A percentile compares a stretch with the other conserved stretches of the same genome.
phyloP scores from a whole-genome alignment of 1,284 basidiomycete species.

The Rhodotorula sp. region DNA sequence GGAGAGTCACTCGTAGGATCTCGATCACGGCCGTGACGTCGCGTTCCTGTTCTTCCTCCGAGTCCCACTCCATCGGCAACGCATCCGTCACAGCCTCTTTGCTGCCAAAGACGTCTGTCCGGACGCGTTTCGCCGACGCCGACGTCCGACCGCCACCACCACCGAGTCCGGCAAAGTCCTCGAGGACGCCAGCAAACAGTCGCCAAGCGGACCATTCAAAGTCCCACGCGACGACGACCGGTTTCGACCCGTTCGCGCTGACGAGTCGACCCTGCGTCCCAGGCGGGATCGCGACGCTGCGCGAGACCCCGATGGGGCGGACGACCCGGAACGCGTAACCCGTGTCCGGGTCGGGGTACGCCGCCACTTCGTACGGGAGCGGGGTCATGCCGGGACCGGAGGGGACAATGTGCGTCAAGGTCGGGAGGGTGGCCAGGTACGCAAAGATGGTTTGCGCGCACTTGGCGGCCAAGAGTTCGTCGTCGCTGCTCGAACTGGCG shows the following conservation, averaged over 20 bases:
- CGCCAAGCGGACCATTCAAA: slow-evolving; percentile 78
- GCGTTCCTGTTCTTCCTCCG: slow-evolving; percentile 59
- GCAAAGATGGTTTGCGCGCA: slow-evolving; percentile 68
- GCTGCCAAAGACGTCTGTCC: slow-evolving; percentile 47
- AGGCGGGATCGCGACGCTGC: slow-evolving; percentile 65
- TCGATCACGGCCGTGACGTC: slow-evolving; percentile 73
- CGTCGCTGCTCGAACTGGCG: slow-evolving; percentile 37
- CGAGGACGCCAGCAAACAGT: slow-evolving; percentile 70
- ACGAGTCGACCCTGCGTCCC: slow-evolving; percentile 68
- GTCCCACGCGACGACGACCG: slow-evolving; percentile 74
- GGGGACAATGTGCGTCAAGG: slow-evolving; percentile 71
- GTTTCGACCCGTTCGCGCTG: slow-evolving; percentile 60
- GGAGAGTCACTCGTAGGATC: slow-evolving; percentile 70
- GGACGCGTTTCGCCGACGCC: not conserved
- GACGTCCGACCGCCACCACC: too few relatives aligned
- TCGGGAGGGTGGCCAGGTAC: slow-evolving; percentile 68
- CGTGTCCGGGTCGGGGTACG: slow-evolving; percentile 57
- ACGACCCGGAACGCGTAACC: slow-evolving; percentile 63
- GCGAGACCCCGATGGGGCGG: slow-evolving; percentile 68
- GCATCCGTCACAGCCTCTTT: slow-evolving; percentile 43
- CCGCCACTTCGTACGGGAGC: slow-evolving; percentile 60
- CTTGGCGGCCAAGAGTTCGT: slow-evolving; percentile 42
- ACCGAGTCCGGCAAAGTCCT: slow-evolving; percentile 62
- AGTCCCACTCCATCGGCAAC: slow-evolving; percentile 61
- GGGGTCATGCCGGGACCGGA: slow-evolving; percentile 26